Percentiles rank a stretch among this genome's conserved stretches.
phyloP scores from a whole-genome alignment of 306 rosid species.

The Fagus crenata region DNA sequence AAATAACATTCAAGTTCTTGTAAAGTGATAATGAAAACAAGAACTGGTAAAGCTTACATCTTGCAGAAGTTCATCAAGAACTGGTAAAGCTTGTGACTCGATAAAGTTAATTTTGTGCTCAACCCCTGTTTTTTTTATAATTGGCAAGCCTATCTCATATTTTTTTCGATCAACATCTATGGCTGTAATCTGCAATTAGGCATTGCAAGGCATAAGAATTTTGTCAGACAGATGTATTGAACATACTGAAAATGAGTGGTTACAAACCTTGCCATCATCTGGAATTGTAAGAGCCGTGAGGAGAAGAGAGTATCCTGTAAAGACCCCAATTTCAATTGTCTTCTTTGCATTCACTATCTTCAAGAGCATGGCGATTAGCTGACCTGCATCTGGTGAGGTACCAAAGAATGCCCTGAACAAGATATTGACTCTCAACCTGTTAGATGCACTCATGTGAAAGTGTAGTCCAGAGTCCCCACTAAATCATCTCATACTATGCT shows the following conservation, averaged over 20 bases:
- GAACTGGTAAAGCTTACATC: not conserved
- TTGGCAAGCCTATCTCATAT: constrained; percentile 38
- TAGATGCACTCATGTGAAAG: no score
- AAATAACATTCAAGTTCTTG: not conserved
- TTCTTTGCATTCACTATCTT: constrained; percentile 48
- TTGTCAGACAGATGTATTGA: not conserved
- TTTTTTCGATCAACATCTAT: constrained; percentile 25
- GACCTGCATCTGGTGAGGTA: constrained; percentile 51
- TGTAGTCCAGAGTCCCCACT: no score
- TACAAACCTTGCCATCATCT: constrained; percentile 28
- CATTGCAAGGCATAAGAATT: not conserved
- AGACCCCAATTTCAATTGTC: constrained; percentile 39
- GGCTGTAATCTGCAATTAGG: constrained; percentile 30
- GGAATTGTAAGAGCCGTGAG: constrained; percentile 40
- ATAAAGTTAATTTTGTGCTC: constrained; percentile 39
- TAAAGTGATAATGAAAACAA: not conserved
- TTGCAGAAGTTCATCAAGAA: constrained; percentile 28
- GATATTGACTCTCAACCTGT: not conserved
- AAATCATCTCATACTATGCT: no score
- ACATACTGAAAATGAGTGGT: not conserved
- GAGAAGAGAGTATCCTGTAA: constrained; percentile 44
- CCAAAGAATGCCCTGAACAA: constrained; percentile 42
- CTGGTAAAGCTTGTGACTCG: constrained; percentile 31
- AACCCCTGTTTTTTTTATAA: constrained; percentile 31
- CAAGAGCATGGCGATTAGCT: constrained; percentile 47